A percentile compares a stretch with the other conserved stretches of the same genome.
Evolutionary conservation across 2,329 filamentous ascomycete genomes (phyloP).

Genomic region (Akanthomyces muscarius): DNA sequence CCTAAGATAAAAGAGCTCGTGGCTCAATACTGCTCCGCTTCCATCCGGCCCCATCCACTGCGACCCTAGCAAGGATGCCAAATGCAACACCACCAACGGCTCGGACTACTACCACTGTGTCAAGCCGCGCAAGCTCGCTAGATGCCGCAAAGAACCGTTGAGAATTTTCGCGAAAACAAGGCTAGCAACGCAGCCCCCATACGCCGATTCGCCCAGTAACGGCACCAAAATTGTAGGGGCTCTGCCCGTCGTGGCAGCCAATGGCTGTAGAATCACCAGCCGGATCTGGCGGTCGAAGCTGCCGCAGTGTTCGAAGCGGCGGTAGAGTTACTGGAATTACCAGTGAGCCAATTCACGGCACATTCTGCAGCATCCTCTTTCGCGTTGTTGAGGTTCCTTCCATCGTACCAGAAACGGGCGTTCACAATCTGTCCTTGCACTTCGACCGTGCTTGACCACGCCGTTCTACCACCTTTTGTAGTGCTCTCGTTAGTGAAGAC

Average conservation of each 20-base stretch:
- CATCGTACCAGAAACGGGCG: slow-evolving; percentile 91
- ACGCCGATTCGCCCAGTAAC: neutral
- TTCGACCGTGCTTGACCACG: slow-evolving; percentile 81
- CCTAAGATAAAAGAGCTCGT: neutral
- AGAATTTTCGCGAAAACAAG: neutral
- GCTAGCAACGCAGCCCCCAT: neutral
- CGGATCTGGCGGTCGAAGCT: neutral
- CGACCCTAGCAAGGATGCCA: slow-evolving; percentile 3
- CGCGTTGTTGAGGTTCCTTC: slow-evolving; percentile 80
- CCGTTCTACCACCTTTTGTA: slow-evolving; percentile 72
- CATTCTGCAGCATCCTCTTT: slow-evolving; percentile 88
- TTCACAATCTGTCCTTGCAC: slow-evolving; percentile 60
- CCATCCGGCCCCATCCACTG: slow-evolving; percentile 8
- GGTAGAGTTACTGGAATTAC: neutral
- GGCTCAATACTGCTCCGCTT: neutral
- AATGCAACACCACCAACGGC: slow-evolving; percentile 12
- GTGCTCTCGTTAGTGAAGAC: slow-evolving; percentile 19
- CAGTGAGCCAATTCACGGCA: slow-evolving; percentile 57
- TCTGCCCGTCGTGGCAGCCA: neutral
- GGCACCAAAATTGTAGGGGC: neutral
- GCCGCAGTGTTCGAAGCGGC: neutral
- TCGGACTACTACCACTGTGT: neutral
- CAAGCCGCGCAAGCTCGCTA: neutral
- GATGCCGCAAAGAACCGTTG: neutral
- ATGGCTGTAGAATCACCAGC: neutral